A percentile compares a stretch with the other conserved stretches of the same genome.
phyloP scores from a whole-genome alignment of 2,329 filamentous ascomycete genomes.

The Erysiphe neolycopersici region DNA sequence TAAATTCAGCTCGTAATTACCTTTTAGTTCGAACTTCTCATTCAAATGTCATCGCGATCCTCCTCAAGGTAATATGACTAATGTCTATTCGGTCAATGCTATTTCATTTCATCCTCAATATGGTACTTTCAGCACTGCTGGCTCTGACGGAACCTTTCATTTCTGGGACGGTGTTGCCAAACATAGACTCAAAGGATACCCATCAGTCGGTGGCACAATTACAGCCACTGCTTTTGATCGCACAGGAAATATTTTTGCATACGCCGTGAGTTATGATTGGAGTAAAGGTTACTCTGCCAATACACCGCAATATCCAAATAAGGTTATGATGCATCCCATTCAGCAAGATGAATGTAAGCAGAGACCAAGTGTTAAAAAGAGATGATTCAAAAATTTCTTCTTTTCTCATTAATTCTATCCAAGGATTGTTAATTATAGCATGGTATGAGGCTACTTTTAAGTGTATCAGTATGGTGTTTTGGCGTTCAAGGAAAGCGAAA shows the following conservation, averaged over 20 bases:
- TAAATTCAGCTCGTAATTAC: background rate
- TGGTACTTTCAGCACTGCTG: conserved; percentile 94
- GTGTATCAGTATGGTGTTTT: too few species aligned
- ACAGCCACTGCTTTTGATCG: conserved; percentile 77
- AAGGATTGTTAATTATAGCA: background rate
- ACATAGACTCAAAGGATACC: conserved; percentile 72
- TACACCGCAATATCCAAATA: conserved; percentile 44
- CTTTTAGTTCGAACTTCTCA: conserved; percentile 60
- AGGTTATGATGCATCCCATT: conserved; percentile 67
- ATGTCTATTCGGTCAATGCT: conserved; percentile 85
- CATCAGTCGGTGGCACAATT: conserved; percentile 62
- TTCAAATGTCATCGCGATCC: conserved; percentile 96
- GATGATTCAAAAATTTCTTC: conserved; percentile 5
- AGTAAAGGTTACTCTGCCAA: conserved; percentile 84
- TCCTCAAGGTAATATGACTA: conserved; percentile 47
- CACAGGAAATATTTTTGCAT: conserved; percentile 60
- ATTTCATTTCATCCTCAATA: conserved; percentile 94
- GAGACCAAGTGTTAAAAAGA: conserved; percentile 15
- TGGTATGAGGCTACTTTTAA: too few species aligned
- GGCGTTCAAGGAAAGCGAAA: background rate
- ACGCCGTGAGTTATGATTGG: conserved; percentile 92
- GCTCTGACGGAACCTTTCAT: conserved; percentile 86
- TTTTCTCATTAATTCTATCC: background rate
- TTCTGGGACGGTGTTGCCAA: conserved; percentile 91
- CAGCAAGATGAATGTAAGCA: conserved; percentile 35